These are phyloP conservation scores for Chaetomidium leptoderma DNA, from an alignment of 495 filamentous ascomycete genomes.

Conservation along the genomic window DNA sequence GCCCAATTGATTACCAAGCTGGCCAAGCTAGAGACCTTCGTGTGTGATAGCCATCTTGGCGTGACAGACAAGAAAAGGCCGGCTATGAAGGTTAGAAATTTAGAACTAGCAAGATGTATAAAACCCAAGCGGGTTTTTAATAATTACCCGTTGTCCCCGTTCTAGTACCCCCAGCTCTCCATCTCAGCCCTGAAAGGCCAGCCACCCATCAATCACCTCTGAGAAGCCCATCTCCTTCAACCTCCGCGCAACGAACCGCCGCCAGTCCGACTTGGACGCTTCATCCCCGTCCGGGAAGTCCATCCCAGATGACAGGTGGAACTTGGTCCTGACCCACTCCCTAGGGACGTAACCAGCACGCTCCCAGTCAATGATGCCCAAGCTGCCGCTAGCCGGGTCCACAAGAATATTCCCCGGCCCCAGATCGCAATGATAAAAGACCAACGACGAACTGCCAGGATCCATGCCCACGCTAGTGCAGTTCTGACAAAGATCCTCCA, in stretches of 20 bases:
- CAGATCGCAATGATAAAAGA: constrained; percentile 20
- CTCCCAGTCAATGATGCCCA: constrained; percentile 21
- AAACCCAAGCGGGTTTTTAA: no score
- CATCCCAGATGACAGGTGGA: constrained; percentile 13
- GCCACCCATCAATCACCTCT: no score
- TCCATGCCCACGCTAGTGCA: constrained; percentile 16
- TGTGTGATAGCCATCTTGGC: no score
- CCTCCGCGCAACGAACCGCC: neutral
- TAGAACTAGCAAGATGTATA: no score
- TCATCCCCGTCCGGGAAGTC: constrained; percentile 8
- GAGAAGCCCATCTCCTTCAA: constrained; percentile 14
- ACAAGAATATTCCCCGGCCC: constrained; percentile 17
- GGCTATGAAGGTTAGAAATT: no score
- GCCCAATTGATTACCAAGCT: no score
- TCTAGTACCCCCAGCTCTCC: no score
- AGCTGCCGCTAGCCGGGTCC: neutral
- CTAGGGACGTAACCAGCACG: constrained; percentile 15
- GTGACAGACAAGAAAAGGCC: no score
- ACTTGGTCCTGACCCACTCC: constrained; percentile 22
- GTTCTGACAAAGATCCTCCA: neutral
- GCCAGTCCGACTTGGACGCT: constrained; percentile 9
- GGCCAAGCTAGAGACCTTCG: no score
- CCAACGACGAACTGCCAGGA: constrained; percentile 6
- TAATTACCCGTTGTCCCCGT: no score
- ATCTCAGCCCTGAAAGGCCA: no score